Evolutionary conservation across 2,329 filamentous ascomycete genomes (phyloP).

Genomic region (Ilyonectria sp.): DNA sequence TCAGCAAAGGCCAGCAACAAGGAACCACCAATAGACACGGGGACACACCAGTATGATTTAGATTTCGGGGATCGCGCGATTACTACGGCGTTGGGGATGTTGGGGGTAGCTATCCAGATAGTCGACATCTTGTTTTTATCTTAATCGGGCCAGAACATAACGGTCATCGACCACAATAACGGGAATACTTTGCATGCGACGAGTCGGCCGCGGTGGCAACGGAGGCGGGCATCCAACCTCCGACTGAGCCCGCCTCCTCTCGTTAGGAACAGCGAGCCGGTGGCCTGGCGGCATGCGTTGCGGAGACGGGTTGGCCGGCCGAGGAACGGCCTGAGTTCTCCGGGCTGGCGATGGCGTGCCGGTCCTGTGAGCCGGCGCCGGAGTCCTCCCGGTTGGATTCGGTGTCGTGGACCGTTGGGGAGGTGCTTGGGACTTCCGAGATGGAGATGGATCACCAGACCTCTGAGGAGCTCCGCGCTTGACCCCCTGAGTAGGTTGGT

Average conservation of each 20-base stretch:
- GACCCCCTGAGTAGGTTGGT: constrained; percentile 34
- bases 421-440: constrained; percentile 36
- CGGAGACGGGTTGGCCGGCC: constrained; percentile 24
- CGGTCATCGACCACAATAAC: constrained; percentile 50
- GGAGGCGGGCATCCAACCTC: constrained; percentile 44
- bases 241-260: constrained; percentile 38
- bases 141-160: constrained; percentile 38
- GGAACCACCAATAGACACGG: constrained; percentile 11
- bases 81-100: constrained; percentile 37
- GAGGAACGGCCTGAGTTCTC: constrained; percentile 37
- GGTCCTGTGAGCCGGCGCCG: constrained; percentile 30
- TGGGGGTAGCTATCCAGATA: constrained; percentile 33
- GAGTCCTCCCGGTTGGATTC: constrained; percentile 42
- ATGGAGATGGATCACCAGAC: constrained; percentile 45
- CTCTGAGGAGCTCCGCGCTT: constrained; percentile 35
- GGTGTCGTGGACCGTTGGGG: constrained; percentile 40
- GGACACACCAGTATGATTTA: constrained; percentile 35
- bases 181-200: constrained; percentile 47
- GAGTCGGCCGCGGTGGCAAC: constrained; percentile 45
- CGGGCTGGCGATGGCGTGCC: constrained; percentile 38
- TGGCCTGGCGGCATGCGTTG: constrained; percentile 23
- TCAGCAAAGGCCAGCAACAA: constrained; percentile 22
- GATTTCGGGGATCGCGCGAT: constrained; percentile 27
- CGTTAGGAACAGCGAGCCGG: constrained; percentile 11
- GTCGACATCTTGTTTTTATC: constrained; percentile 36